Conservation (phyloP, 2,329 filamentous ascomycete species). For the Penicillium polonicum region DNA sequence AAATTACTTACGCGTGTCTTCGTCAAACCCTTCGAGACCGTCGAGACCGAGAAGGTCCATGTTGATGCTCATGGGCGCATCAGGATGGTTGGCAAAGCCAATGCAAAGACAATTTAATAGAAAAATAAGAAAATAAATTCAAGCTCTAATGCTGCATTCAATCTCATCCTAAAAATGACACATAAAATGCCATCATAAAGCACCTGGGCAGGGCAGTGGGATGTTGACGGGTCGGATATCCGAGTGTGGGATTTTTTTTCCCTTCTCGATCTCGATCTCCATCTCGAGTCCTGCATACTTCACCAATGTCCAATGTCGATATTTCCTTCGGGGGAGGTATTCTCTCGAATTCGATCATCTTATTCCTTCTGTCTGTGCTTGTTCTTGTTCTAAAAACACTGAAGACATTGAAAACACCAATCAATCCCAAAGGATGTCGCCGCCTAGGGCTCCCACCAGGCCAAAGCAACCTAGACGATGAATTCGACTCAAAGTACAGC, state of each 20-base stretch:
- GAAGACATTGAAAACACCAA: conserved; percentile 4
- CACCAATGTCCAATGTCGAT: not conserved
- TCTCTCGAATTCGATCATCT: not conserved
- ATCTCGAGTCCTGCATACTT: not conserved
- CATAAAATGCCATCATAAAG: not conserved
- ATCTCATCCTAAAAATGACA: conserved; percentile 1
- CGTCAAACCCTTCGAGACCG: conserved; percentile 12
- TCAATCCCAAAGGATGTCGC: conserved; percentile 49
- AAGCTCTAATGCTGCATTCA: not conserved
- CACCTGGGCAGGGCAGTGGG: not conserved
- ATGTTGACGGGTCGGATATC: conserved; percentile 3
- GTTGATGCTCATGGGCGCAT: conserved; percentile 26
- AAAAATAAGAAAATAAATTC: not conserved
- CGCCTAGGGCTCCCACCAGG: conserved; percentile 50
- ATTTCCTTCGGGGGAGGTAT: not conserved
- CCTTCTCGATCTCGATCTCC: not conserved
- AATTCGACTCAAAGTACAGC: conserved; percentile 54
- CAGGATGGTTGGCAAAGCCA: conserved; percentile 6
- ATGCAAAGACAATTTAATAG: not conserved
- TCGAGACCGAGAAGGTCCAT: conserved; percentile 35
- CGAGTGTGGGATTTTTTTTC: not conserved
- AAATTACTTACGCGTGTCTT: conserved; percentile 30
- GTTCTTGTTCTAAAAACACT: conserved; percentile 1
- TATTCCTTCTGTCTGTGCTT: conserved; percentile 12
- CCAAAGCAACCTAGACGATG: conserved; percentile 56